A percentile compares a stretch with the other conserved stretches of the same genome.
Conservation (phyloP, 2,329 filamentous ascomycete species). For the Bisporella sp. region DNA sequence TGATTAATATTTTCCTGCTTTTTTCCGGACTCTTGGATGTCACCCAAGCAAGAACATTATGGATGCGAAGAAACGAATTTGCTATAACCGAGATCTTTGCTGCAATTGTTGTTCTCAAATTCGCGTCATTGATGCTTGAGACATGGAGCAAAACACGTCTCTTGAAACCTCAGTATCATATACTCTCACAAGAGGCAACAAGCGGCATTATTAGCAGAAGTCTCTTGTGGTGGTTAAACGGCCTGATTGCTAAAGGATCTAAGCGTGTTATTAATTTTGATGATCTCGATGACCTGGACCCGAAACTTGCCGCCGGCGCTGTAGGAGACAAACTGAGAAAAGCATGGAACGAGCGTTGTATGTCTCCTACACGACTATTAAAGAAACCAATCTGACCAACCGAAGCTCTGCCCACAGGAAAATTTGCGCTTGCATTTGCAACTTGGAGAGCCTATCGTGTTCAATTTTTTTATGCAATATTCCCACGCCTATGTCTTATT, state of each 20-base stretch:
- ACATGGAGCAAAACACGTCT: constrained; percentile 12
- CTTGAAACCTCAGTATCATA: constrained; percentile 12
- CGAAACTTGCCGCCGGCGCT: constrained; percentile 8
- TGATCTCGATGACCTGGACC: constrained; percentile 20
- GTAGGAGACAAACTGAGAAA: constrained; percentile 6
- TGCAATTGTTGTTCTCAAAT: constrained; percentile 13
- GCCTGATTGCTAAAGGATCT: constrained; percentile 27
- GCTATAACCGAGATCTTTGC: constrained; percentile 10
- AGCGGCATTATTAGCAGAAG: constrained; percentile 27
- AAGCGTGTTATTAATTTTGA: constrained; percentile 24
- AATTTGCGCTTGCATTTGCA: constrained; percentile 10
- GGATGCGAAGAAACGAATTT: constrained; percentile 16
- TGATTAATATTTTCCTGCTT: constrained; percentile 13
- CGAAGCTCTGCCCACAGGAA: constrained; percentile 4
- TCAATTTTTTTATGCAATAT: constrained; percentile 9
- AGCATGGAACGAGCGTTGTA: constrained; percentile 11
- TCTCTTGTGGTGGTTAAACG: constrained; percentile 32
- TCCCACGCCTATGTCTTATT: constrained; percentile 18
- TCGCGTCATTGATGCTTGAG: constrained; percentile 16
- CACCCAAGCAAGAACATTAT: constrained; percentile 15
- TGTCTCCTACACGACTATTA: not conserved
- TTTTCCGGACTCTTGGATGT: constrained; percentile 11
- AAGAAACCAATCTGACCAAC: not conserved
- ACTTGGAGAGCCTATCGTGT: constrained; percentile 9
- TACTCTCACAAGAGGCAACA: constrained; percentile 23